phyloP scores from a whole-genome alignment of 2,329 filamentous ascomycete genomes.

The Leptographium procerum region DNA sequence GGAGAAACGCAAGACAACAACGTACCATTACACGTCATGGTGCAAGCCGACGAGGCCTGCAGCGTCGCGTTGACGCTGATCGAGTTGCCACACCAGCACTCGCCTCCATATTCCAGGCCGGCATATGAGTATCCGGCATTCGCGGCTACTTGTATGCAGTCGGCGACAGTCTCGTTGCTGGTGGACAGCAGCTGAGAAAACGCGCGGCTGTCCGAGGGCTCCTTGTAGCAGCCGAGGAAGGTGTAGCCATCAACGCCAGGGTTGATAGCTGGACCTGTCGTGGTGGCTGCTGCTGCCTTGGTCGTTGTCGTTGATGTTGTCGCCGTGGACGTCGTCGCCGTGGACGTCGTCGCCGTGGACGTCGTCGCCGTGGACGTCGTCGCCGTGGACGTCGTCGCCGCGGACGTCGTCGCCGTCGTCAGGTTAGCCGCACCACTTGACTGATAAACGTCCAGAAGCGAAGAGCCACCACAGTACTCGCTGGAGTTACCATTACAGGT shows the following conservation, averaged over 20 bases:
- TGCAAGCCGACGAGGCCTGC: constrained; percentile 16
- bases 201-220: constrained; percentile 13
- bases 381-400: neutral
- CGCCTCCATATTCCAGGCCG: constrained; percentile 39
- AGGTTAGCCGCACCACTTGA: neutral
- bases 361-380: neutral
- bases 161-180: constrained; percentile 15
- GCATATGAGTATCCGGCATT: constrained; percentile 30
- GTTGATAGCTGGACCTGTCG: constrained; percentile 20
- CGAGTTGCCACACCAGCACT: constrained; percentile 17
- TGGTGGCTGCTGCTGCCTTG: neutral
- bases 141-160: constrained; percentile 5
- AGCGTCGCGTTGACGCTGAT: constrained; percentile 12
- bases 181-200: constrained; percentile 9
- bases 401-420: neutral
- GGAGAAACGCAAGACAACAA: too few species aligned
- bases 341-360: neutral
- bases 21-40: constrained; percentile 12
- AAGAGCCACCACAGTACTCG: constrained; percentile 10
- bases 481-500: constrained; percentile 8
- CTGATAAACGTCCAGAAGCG: constrained; percentile 9
- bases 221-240: constrained; percentile 24
- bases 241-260: constrained; percentile 19
- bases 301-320: too few species aligned
- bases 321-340: too few species aligned